Percentiles rank a stretch among this genome's conserved stretches.
These are phyloP conservation scores for Globisporangium echinulatum DNA, from an alignment of 352 stramenopile genomes.

Conservation along the genomic window DNA sequence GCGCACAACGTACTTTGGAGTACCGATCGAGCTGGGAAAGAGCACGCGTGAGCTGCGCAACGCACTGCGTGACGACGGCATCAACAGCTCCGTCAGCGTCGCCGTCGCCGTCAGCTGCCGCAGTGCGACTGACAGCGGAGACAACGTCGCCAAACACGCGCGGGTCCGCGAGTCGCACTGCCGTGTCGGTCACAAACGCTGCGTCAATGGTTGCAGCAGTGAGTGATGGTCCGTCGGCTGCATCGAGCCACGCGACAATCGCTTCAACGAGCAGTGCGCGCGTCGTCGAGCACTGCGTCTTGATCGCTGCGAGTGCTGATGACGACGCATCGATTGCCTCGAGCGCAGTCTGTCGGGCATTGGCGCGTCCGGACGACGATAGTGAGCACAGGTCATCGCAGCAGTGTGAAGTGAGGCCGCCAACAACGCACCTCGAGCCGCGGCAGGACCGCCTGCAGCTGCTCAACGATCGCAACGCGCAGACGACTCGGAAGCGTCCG, in stretches of 20 bases:
- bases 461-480: constrained; percentile 28
- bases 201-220: constrained; percentile 20
- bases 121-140: constrained; percentile 15
- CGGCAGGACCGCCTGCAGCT: constrained; percentile 41
- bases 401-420: not conserved
- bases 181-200: constrained; percentile 49
- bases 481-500: constrained; percentile 19
- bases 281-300: constrained; percentile 44
- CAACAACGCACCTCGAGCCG: constrained; percentile 39
- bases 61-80: constrained; percentile 16
- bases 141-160: constrained; percentile 64
- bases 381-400: not conserved
- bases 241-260: constrained; percentile 63
- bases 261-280: constrained; percentile 58
- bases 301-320: constrained; percentile 33
- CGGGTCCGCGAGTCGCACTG: constrained; percentile 64
- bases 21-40: constrained; percentile 63
- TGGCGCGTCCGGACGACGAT: not conserved
- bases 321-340: constrained; percentile 23
- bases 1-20: constrained; percentile 44
- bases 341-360: constrained; percentile 13
- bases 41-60: constrained; percentile 34
- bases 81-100: constrained; percentile 19
- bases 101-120: not conserved
- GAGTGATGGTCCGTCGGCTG: constrained; percentile 14